Conservation (phyloP, 2,329 filamentous ascomycete species). For the Pleoardoris graminearum region DNA sequence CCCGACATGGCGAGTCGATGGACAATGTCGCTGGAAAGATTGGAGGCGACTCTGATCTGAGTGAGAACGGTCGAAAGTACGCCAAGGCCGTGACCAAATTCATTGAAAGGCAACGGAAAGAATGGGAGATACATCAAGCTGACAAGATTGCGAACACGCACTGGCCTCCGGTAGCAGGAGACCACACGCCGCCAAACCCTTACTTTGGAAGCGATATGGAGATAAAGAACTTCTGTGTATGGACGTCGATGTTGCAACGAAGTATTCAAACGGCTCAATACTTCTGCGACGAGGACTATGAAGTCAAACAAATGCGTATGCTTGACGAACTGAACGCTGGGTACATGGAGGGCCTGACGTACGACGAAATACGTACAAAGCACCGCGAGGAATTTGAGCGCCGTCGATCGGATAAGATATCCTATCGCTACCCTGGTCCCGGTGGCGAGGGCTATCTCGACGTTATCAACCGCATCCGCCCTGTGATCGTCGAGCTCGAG, state of each 20-base stretch:
- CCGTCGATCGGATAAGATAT: constrained; percentile 83
- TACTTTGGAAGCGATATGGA: constrained; percentile 60
- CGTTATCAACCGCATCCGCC: constrained; percentile 90
- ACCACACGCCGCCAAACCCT: constrained; percentile 92
- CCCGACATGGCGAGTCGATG: constrained; percentile 84
- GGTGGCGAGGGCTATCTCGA: constrained; percentile 96
- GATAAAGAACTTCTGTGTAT: constrained; percentile 93
- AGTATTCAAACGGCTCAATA: constrained; percentile 85
- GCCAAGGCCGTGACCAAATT: constrained; percentile 79
- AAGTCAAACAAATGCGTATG: constrained; percentile 97
- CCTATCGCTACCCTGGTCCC: constrained; percentile 94
- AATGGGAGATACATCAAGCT: constrained; percentile 82
- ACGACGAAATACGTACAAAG: constrained; percentile 80
- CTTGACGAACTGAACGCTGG: constrained; percentile 95
- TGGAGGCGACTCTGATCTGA: constrained; percentile 85
- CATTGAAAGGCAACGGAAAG: constrained; percentile 75
- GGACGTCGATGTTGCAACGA: constrained; percentile 95
- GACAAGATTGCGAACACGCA: constrained; percentile 74
- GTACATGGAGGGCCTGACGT: constrained; percentile 91
- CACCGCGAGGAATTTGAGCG: constrained; percentile 80
- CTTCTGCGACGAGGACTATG: constrained; percentile 91
- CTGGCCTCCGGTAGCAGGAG: constrained; percentile 88
- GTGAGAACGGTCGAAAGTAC: constrained; percentile 77
- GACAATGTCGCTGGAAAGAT: constrained; percentile 89
- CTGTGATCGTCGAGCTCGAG: constrained; percentile 96